Evolutionary conservation across 345 rosid genomes (phyloP), one percentile per base, ranked within the genome.

Genomic region (Gossypioides kirkii): DNA sequence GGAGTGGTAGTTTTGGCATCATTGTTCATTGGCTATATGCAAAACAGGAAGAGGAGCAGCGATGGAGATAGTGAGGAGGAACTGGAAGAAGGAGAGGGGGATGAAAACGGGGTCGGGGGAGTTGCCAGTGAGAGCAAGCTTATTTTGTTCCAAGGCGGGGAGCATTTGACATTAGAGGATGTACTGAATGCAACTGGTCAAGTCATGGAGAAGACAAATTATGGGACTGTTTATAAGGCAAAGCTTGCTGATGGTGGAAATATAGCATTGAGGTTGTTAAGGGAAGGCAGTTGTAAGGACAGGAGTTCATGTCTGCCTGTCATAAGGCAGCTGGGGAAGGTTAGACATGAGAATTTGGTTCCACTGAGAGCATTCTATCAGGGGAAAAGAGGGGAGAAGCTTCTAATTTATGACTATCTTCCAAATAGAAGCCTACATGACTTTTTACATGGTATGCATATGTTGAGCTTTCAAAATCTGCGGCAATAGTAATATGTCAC

Each of bases 181-280:
- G 99, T 95, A 58, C 76, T 95, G 84, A 95, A 95, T 73, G 99
- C 99, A 1, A 95, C 99, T 0, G 99, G 99, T 18, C 98, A 92
- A 59, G 98, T 95, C 17, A 87, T 89, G 86, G 99, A 95, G 86
- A 95, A 95, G 86, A 92, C 97, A 8, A 91, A 81, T 55, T 95
- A 95, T 62, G 98, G 99, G 65, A 95, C 98, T 16, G 92, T 91
- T 9, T 95, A 95, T 62, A 92, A 95, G 87, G 99, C 99, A 2
- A 95, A 91, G 84, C 97, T 95, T 50, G 85, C 87, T 12, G 99
- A 88, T 79, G 99, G 99, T 54, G 97, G 97, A 67, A 89, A 93
- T 38, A 95, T 95, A 68, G 98, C 99, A 23, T 78, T 95, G 84
- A 88, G 98, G 86, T 71, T 95, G 77, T 80, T 95, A 79, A 90